Conservation (phyloP, 352 stramenopile species). For the Phytophthora citrophthora region DNA sequence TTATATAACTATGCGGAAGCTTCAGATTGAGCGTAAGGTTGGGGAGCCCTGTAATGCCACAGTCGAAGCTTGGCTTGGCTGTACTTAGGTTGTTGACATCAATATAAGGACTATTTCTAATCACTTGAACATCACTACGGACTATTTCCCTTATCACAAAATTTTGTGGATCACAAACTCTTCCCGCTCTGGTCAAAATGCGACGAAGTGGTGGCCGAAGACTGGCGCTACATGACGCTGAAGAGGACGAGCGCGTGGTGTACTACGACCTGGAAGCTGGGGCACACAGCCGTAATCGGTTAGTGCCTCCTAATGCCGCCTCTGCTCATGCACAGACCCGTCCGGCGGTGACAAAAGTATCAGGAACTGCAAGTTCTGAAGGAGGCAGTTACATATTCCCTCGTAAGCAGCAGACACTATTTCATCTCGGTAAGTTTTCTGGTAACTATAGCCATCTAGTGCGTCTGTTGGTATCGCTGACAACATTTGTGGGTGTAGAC, state of each 20-base stretch:
- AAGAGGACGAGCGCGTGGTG: constrained; percentile 58
- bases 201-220: constrained; percentile 5
- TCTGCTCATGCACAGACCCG: constrained; percentile 1
- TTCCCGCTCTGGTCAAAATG: constrained; percentile 12
- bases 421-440: constrained; percentile 45
- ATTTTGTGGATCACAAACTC: not conserved
- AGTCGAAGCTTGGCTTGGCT: constrained; percentile 47
- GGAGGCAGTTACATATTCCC: constrained; percentile 50
- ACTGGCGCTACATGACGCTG: constrained; percentile 16
- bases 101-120: too few species aligned
- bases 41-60: constrained; percentile 32
- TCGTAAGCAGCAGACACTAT: constrained; percentile 36
- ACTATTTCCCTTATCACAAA: not conserved
- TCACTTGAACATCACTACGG: not conserved
- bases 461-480: constrained; percentile 1
- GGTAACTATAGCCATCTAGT: not conserved
- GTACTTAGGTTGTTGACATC: not conserved
- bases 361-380: not conserved
- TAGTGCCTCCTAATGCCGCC: constrained; percentile 28
- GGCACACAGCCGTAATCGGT: constrained; percentile 24
- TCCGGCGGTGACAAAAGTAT: not conserved
- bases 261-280: constrained; percentile 64
- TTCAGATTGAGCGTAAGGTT: constrained; percentile 41
- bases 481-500: constrained; percentile 21
- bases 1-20: constrained; percentile 37